Evolutionary conservation across 106 monocot genomes (phyloP).

Genomic region (Gastrodia elata): DNA sequence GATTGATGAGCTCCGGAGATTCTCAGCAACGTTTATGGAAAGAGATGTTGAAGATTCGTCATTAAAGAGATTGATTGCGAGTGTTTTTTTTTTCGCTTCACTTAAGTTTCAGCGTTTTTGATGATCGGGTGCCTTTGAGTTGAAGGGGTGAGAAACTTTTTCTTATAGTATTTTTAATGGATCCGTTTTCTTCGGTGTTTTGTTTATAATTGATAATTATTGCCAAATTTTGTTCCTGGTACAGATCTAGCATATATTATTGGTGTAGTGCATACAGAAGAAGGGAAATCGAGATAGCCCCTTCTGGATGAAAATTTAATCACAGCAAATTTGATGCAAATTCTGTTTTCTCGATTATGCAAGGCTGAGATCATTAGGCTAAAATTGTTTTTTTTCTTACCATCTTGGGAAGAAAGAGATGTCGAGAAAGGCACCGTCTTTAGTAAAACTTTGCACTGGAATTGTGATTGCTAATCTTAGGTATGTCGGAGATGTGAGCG

Average conservation of each 20-base stretch:
- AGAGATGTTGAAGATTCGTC: background rate
- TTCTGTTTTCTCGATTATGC: background rate
- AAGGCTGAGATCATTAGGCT: background rate
- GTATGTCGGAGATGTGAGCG: constrained; percentile 67
- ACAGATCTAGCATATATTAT: background rate
- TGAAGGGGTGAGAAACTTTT: background rate
- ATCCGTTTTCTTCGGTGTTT: background rate
- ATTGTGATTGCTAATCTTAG: constrained; percentile 62
- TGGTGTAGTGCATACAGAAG: background rate
- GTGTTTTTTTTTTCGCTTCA: background rate
- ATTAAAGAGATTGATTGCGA: background rate
- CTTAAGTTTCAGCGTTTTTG: background rate
- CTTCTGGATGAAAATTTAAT: background rate
- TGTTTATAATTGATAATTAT: background rate
- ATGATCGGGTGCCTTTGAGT: background rate
- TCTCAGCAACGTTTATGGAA: no score
- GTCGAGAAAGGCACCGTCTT: constrained; percentile 26
- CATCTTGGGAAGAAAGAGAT: constrained; percentile 2
- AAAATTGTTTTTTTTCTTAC: background rate
- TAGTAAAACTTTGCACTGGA: constrained; percentile 57
- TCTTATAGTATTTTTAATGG: background rate
- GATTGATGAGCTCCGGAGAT: background rate
- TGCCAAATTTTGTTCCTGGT: background rate
- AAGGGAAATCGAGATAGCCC: background rate
- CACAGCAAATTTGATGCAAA: background rate